A percentile compares a stretch with the other conserved stretches of the same genome.
Conservation (phyloP, 306 rosid genomes). For the Nissolia schottii region DNA sequence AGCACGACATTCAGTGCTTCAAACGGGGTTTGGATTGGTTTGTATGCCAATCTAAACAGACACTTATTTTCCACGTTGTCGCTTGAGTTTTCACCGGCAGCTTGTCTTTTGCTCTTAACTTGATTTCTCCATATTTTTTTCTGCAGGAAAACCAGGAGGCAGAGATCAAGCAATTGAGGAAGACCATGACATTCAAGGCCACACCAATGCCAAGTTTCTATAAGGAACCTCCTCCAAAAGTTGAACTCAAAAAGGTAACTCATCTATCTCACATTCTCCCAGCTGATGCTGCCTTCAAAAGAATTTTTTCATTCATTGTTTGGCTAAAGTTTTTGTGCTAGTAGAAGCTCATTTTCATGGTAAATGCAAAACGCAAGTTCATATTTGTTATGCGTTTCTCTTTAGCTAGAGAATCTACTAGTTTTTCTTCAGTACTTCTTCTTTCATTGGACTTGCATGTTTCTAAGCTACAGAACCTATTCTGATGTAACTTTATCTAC, state of each 20-base stretch:
- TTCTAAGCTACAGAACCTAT: neutral
- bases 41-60: too few relatives aligned
- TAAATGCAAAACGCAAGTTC: neutral
- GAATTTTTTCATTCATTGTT: neutral
- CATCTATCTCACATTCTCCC: neutral
- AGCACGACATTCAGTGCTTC: too few relatives aligned
- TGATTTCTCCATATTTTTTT: neutral
- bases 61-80: neutral
- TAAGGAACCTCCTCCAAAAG: slow-evolving; percentile 85
- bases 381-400: neutral
- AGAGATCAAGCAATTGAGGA: slow-evolving; percentile 86
- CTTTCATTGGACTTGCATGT: neutral
- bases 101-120: neutral
- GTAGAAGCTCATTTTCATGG: neutral
- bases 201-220: slow-evolving; percentile 95
- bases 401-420: neutral
- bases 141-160: slow-evolving; percentile 78
- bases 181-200: slow-evolving; percentile 78
- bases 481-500: slow-evolving; percentile 9
- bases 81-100: neutral
- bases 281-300: neutral
- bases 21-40: too few relatives aligned
- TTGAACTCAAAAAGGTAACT: slow-evolving; percentile 82
- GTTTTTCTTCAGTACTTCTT: neutral
- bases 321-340: neutral